phyloP scores from a whole-genome alignment of 257 asterid genomes.

The Avicennia marina region DNA sequence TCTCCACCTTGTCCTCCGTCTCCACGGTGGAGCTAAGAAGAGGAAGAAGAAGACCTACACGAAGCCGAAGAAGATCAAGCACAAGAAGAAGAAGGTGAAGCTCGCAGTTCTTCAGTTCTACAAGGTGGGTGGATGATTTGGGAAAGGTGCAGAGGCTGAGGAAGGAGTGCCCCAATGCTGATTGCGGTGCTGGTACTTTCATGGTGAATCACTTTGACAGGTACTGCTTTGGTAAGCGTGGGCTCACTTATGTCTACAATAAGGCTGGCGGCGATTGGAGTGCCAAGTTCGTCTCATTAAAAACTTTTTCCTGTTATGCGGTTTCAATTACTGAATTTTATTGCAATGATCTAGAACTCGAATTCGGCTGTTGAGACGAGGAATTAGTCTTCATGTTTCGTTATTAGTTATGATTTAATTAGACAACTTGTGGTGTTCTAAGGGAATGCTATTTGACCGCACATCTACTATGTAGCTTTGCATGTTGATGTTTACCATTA shows the following conservation, averaged over 20 bases:
- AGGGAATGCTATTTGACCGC: too few relatives aligned
- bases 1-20: slow-evolving; percentile 62
- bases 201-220: slow-evolving; percentile 73
- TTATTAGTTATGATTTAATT: too few relatives aligned
- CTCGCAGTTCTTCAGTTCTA: slow-evolving; percentile 60
- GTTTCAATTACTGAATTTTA: too few relatives aligned
- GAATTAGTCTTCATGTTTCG: too few relatives aligned
- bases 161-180: slow-evolving; percentile 71
- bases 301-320: too few relatives aligned
- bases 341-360: too few relatives aligned
- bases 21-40: slow-evolving; percentile 75
- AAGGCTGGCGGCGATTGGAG: slow-evolving; percentile 52
- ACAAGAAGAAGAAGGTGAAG: slow-evolving; percentile 70
- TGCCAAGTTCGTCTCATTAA: too few relatives aligned
- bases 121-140: slow-evolving; percentile 64
- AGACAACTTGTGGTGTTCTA: too few relatives aligned
- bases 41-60: slow-evolving; percentile 78
- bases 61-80: slow-evolving; percentile 72
- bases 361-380: too few relatives aligned
- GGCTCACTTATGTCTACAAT: slow-evolving; percentile 64
- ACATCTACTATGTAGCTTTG: too few relatives aligned
- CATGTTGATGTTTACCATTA: too few relatives aligned
- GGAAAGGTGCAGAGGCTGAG: slow-evolving; percentile 72
- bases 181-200: slow-evolving; percentile 68
- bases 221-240: slow-evolving; percentile 75